phyloP scores from a whole-genome alignment of 2,329 filamentous ascomycete species.

The Cordyceps tenuipes region DNA sequence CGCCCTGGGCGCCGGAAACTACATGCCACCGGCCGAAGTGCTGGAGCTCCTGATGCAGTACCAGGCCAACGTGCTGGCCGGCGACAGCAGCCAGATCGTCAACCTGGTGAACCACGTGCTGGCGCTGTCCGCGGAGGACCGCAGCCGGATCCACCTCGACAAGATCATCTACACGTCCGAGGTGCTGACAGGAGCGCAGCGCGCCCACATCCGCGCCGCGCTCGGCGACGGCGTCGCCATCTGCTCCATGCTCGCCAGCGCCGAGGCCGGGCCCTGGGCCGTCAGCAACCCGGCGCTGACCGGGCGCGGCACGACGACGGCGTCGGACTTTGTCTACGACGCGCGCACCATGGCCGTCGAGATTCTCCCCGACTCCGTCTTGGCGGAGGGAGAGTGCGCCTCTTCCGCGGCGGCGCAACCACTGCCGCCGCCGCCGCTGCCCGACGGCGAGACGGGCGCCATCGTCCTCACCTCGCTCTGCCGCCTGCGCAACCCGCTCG shows the following conservation, averaged over 20 bases:
- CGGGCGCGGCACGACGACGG: conserved; percentile 11
- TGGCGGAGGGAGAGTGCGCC: no score
- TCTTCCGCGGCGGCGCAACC: conserved; percentile 1
- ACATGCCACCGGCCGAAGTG: conserved; percentile 20
- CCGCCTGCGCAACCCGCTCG: conserved; percentile 33
- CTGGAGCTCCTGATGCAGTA: conserved; percentile 23
- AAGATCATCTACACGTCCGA: conserved; percentile 40
- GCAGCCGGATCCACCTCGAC: conserved; percentile 22
- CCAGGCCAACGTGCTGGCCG: conserved; percentile 28
- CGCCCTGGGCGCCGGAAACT: conserved; percentile 27
- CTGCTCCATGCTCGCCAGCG: conserved; percentile 32
- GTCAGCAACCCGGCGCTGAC: conserved; percentile 23
- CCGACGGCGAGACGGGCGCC: conserved; percentile 27
- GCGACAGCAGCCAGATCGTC: conserved; percentile 31
- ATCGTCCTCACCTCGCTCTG: conserved; percentile 34
- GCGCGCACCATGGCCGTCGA: conserved; percentile 29
- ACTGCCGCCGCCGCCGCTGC: conserved; percentile 13
- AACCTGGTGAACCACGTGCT: conserved; percentile 29
- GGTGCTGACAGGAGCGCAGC: conserved; percentile 25
- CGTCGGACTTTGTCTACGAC: conserved; percentile 31
- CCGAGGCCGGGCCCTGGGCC: conserved; percentile 34
- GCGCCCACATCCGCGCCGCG: conserved; percentile 21
- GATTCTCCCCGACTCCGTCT: conserved; percentile 19
- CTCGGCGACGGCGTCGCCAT: conserved; percentile 26
- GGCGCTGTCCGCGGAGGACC: conserved; percentile 15